Percentiles rank a stretch among this genome's conserved stretches.
phyloP scores from a whole-genome alignment of 208 protist genomes.

The Kentomonas sorsogonicus region DNA sequence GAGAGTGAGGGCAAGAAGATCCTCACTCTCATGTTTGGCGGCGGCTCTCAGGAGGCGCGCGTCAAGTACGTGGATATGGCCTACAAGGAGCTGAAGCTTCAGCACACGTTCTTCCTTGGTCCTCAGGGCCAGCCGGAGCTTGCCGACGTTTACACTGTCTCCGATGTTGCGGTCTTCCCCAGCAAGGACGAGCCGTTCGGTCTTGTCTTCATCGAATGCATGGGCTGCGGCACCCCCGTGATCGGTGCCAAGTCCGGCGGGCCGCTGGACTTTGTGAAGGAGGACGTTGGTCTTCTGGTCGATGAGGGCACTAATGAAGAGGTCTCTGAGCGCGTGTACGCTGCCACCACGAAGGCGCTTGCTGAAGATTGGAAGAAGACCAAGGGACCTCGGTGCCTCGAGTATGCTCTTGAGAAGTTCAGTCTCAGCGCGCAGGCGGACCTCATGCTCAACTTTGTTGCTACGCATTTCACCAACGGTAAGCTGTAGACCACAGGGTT shows the following conservation, averaged over 20 bases:
- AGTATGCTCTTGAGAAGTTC: slow-evolving; percentile 56
- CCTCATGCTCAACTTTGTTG: slow-evolving; percentile 46
- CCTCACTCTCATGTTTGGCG: slow-evolving; percentile 55
- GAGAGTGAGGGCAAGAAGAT: slow-evolving; percentile 47
- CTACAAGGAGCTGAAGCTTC: slow-evolving; percentile 46
- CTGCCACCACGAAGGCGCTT: slow-evolving; percentile 45
- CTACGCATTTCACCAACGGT: slow-evolving; percentile 30
- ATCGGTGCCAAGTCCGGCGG: slow-evolving; percentile 74
- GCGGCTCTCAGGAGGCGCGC: slow-evolving; percentile 45
- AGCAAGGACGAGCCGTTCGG: slow-evolving; percentile 77
- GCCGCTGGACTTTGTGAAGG: slow-evolving; percentile 69
- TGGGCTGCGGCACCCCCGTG: slow-evolving; percentile 73
- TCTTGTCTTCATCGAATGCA: slow-evolving; percentile 78
- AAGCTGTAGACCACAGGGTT: background rate
- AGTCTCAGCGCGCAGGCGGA: slow-evolving; percentile 43
- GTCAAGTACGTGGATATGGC: slow-evolving; percentile 61
- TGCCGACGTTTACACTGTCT: slow-evolving; percentile 53
- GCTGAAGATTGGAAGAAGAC: slow-evolving; percentile 65
- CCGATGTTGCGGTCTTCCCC: slow-evolving; percentile 61
- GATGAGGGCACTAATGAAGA: slow-evolving; percentile 58
- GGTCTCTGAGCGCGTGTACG: slow-evolving; percentile 40
- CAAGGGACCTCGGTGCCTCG: slow-evolving; percentile 44
- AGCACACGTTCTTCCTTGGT: slow-evolving; percentile 65
- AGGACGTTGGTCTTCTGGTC: slow-evolving; percentile 55
- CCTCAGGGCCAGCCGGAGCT: slow-evolving; percentile 55